Percentiles rank a stretch among this genome's conserved stretches.
Conservation (phyloP, 2,329 filamentous ascomycete genomes). For the Alternaria rosae region DNA sequence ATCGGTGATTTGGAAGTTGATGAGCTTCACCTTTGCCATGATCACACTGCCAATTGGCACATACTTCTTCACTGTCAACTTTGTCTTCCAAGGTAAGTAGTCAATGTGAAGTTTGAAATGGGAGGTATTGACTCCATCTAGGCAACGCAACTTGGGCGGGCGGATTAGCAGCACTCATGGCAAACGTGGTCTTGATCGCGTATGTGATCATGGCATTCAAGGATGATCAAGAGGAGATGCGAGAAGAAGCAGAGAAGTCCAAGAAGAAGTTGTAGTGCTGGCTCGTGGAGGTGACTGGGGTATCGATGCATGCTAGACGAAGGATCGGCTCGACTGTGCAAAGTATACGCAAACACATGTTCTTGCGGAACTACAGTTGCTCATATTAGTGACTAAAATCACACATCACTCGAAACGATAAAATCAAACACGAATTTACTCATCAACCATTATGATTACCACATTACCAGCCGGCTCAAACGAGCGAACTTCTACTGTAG, state of each 20-base stretch:
- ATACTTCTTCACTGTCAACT: slow-evolving; percentile 83
- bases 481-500: slow-evolving; percentile 13
- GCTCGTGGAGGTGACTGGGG: neutral
- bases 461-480: slow-evolving; percentile 21
- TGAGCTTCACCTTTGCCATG: slow-evolving; percentile 93
- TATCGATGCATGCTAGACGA: neutral
- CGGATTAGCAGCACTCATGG: slow-evolving; percentile 83
- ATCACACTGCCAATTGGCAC: slow-evolving; percentile 83
- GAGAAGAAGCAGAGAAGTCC: slow-evolving; percentile 54
- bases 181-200: slow-evolving; percentile 88
- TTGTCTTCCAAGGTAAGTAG: slow-evolving; percentile 74
- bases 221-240: slow-evolving; percentile 72
- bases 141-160: slow-evolving; percentile 91
- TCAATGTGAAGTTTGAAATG: neutral
- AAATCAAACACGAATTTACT: neutral
- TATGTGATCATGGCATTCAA: slow-evolving; percentile 92
- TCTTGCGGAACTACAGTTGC: neutral
- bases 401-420: neutral
- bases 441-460: slow-evolving; percentile 40
- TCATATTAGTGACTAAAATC: neutral
- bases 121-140: slow-evolving; percentile 48
- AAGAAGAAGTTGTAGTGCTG: slow-evolving; percentile 45
- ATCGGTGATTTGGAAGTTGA: slow-evolving; percentile 86
- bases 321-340: neutral
- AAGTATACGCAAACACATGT: neutral